Evolutionary conservation across 768 basidiomycete genomes (phyloP), one percentile per base, ranked within the genome.

Genomic region (Rhizopogon sp.): DNA sequence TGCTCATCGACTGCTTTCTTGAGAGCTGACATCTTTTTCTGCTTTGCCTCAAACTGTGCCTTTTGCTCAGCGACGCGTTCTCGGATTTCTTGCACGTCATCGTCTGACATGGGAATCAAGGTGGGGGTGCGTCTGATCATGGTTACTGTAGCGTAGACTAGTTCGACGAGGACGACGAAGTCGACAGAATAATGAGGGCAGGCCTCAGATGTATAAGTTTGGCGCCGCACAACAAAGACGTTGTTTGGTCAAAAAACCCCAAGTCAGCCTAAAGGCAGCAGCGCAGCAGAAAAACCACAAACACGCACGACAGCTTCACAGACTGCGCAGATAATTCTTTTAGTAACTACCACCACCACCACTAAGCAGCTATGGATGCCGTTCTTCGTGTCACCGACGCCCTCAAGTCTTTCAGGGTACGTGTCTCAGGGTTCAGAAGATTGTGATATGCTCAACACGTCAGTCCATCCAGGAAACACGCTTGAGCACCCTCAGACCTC

Each of bases 71-170:
- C 62, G 17, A 79, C 74, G 63, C 85, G 68, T 47, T 85, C 81
- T 41, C 88, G 82, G 41, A 91, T 75, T 58, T 90, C 88, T 72
- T 91, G 86, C 29, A 93, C 85, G 66, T 92, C 90, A 20, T 76
- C 68, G 67, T 91, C 89, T 57, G 75, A 81, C 81, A 93, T 83
- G 29, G 79, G 80, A 59, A 93, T 87, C 53, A 87, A 76, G 1
- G 90, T 90, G 5, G 90, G 89, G 20, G 79, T 76, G 47, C 90
- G 78, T 49, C 90, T 83, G 64, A 93, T 88, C 90, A 93, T 84
- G 17, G 40, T 20, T 47, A 17, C 5, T 45, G n/a, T 45, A 28
- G 25, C 5, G 25, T 25, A 25, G 25, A 25, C 25, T 25, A 25
- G 25, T 25, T 4, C 25, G 25, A 25, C 25, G 25, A 25, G 25